Evolutionary conservation across 148 eudicot genomes (phyloP), one percentile per base, ranked within the genome.

Genomic region (Chenopodium berlandieri): DNA sequence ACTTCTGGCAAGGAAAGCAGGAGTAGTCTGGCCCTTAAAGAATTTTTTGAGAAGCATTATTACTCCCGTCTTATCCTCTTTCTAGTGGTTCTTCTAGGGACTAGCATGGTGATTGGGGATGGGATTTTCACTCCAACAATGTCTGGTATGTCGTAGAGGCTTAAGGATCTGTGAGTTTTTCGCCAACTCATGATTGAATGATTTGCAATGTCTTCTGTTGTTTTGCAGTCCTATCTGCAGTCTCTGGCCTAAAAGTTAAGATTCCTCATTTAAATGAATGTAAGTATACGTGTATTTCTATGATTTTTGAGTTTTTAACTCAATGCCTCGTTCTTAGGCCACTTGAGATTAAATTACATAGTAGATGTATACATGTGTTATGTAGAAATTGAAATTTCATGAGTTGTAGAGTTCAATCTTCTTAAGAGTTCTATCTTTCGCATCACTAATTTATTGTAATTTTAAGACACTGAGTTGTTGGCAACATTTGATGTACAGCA

Each of bases 81-180:
- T 30, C 80, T 89, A 20, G 84, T 87, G 78, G 88, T 85, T 68
- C 82, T 87, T 25, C 82, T 89, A 17, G 91, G 91, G 9, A 89
- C 88, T 44, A 83, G 89, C 77, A 87, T 89, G 91, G 87, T 89
- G 31, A 85, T 89, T 70, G 86, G 91, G 70, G 89, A 89, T 87
- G 91, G 91, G 31, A 84, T 89, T 66, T 82, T 89, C 20, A 89
- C 85, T n/a, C 91, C 91, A 58, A 73, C 91, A 79, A 89, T 89
- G 85, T 89, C 91, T 25, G 91, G 91, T 89, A 85, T 0, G 78
- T 22, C n/a, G 0, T 7, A 19, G 40, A 37, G 4, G 54, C 17
- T 9, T 48, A 13, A 19, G 8, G 20, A n/a, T 27, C 46, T 83
- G 23, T 66, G 78, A 50, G 48, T 16, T 83, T 25, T 40, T 30